These are phyloP conservation scores for Penicillium lividum DNA, from an alignment of 495 filamentous ascomycete genomes.

Conservation along the genomic window DNA sequence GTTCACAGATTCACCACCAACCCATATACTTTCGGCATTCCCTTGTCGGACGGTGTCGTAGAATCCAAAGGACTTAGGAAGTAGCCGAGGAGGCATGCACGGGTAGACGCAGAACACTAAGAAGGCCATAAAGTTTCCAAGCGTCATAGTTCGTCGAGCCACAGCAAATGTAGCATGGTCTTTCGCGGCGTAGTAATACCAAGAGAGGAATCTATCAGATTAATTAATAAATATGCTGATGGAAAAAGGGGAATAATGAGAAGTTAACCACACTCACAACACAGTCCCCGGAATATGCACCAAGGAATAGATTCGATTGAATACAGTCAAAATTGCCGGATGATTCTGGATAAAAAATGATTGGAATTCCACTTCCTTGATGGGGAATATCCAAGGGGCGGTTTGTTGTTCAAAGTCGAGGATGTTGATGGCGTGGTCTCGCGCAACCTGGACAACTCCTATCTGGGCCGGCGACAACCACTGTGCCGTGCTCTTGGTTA, in stretches of 20 bases:
- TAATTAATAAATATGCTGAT: no score
- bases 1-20: conserved; percentile 58
- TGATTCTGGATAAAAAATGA: conserved; percentile 61
- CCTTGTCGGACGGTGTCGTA: conserved; percentile 64
- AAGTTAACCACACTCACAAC: conserved; percentile 44
- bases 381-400: conserved; percentile 54
- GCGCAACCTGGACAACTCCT: conserved; percentile 66
- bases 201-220: conserved; percentile 56
- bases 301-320: conserved; percentile 64
- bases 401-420: conserved; percentile 62
- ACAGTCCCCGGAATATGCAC: conserved; percentile 70
- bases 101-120: conserved; percentile 62
- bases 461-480: conserved; percentile 36
- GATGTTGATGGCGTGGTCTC: conserved; percentile 62
- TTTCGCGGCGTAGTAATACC: conserved; percentile 65
- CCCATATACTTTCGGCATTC: conserved; percentile 61
- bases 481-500: conserved; percentile 61
- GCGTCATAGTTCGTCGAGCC: conserved; percentile 62
- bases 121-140: conserved; percentile 64
- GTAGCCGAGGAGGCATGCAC: conserved; percentile 64
- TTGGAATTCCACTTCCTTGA: conserved; percentile 57
- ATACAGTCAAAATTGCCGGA: conserved; percentile 53
- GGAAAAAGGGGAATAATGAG: not conserved
- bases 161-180: conserved; percentile 55
- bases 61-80: conserved; percentile 61